Percentiles rank a stretch among this genome's conserved stretches.
These are phyloP conservation scores for Thermochaetoides thermophila DNA, from an alignment of 495 filamentous ascomycete genomes.

Conservation along the genomic window DNA sequence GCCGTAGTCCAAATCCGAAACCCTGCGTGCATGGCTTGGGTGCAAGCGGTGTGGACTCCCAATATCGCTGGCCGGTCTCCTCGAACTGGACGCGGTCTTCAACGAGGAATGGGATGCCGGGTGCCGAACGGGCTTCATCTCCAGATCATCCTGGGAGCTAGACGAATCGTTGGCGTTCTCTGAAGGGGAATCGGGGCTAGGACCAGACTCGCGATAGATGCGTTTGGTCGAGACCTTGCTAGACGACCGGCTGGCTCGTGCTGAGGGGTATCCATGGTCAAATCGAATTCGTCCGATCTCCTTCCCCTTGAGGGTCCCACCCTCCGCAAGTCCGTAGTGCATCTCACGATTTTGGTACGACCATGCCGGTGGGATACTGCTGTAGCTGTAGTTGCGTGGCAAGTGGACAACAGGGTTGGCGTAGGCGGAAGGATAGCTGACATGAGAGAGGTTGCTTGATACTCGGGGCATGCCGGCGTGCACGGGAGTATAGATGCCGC, in stretches of 20 bases:
- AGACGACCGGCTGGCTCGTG: constrained; percentile 16
- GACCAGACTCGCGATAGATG: too few relatives aligned
- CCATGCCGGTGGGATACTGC: constrained; percentile 21
- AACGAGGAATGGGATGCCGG: background rate
- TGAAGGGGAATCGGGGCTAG: too few relatives aligned
- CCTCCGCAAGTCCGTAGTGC: constrained; percentile 6
- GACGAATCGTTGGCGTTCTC: constrained; percentile 20
- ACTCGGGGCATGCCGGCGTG: constrained; percentile 24
- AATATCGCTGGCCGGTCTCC: constrained; percentile 7
- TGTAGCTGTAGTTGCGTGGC: constrained; percentile 29
- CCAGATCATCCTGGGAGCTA: constrained; percentile 23
- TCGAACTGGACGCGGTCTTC: background rate
- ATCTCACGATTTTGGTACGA: constrained; percentile 8
- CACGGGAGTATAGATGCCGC: constrained; percentile 13
- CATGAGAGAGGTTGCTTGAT: constrained; percentile 27
- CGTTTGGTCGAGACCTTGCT: constrained; percentile 13
- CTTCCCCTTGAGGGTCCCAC: constrained; percentile 17
- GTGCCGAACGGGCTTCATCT: constrained; percentile 16
- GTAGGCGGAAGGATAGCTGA: constrained; percentile 26
- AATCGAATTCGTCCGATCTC: constrained; percentile 15
- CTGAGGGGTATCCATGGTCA: constrained; percentile 11
- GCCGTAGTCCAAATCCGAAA: constrained; percentile 13
- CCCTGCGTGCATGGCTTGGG: constrained; percentile 15
- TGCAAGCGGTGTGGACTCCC: constrained; percentile 17
- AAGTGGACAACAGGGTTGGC: constrained; percentile 26